Base-by-base conservation (phyloP, 257 asterid genomes). In the Catharanthus roseus region DNA sequence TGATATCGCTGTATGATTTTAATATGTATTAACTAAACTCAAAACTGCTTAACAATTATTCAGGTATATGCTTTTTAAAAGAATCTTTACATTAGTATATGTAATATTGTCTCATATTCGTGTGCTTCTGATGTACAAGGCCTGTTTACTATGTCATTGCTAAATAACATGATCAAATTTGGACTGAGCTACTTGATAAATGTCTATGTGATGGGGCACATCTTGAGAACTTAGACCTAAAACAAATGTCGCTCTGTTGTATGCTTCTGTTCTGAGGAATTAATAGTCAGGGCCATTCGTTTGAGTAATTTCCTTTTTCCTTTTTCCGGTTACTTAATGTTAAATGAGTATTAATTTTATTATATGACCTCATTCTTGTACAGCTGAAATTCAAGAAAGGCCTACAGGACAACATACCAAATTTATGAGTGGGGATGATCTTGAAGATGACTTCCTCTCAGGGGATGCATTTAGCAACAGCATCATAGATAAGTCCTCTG, bases 381-480 rank as follows among this genome's bases (percentile, higher is more conserved):
- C 84, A 85, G 91, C 69, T 67, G 82, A 77, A 71, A 66, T 65
- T 54, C 72, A 84, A 69, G 88, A 80, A 75, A 81, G 77, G 72
- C 88, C 89, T 19, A 85, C 84, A 28, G 77, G 75, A 69, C 82
- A 80, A 68, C 77, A 89, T 72, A 93, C 89, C 34, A 89, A 78
- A 79, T 80, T 93, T 42, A 23, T 54, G 24, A 79, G 98, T 3
- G 98, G 98, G 12, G 99, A 95, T 55, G 99, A 95, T 82, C 96
- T 91, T 8, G 99, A 91, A 78, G 99, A 93, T 34, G 97, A 93
- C 82, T 93, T 91, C 72, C 68, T 71, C 58, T 21, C 84, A 0
- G 79, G 50, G 42, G 85, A 76, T 50, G 56, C 75, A 18, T 29
- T 68, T 31, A 67, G 0, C 8, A n/a, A n/a, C n/a, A 79, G 71